Base-by-base conservation (phyloP, 2,329 filamentous ascomycete species). In the Cercospora sp. region DNA sequence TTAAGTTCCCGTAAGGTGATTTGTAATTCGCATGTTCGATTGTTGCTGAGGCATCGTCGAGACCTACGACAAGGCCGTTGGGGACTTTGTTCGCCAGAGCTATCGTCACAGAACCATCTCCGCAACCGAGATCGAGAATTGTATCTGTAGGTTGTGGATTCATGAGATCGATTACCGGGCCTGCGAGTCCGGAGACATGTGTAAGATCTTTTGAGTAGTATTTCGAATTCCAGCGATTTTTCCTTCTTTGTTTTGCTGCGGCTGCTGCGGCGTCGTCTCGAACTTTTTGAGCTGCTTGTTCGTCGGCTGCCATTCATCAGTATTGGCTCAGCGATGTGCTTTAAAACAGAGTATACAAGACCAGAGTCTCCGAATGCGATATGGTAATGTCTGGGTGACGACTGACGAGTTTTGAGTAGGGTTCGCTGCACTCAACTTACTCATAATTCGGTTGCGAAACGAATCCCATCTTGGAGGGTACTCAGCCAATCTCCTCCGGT, bases 41-140 rank as follows among this genome's bases (percentile, higher is more conserved):
- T 72, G 81, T 78, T 39, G 78, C 77, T 0, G 71, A 33, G 3
- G 81, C 82, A 16, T 77, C 74, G 67, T 82, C 81, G 42, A 82
- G 73, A 31, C 79, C 81, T 23, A 79, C 71, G 39, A 82, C 74
- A 6, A 65, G 23, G 55, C 76, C 78, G 30, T 75, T 67, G 33
- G 70, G 68, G 18, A 65, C 63, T 26, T 51, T 65, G 1, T 60
- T n/a, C n/a, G 79, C 77, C 66, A 82, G 72, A 31, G 75, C 70
- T 6, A 76, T 71, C 16, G 80, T 81, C n/a, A 82, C 73, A 16
- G 74, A 67, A 23, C 81, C 80, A 65, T 82, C 78, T 62, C 79
- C 79, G 69, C 78, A 79, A 57, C 79, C 79, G 18, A 80, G 72
- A 69, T 80, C 79, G 59, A 82, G 75, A 68, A 82, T 80, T 13